Evolutionary conservation across 768 basidiomycete genomes (phyloP).

Genomic region (Rhizopogon sp.): DNA sequence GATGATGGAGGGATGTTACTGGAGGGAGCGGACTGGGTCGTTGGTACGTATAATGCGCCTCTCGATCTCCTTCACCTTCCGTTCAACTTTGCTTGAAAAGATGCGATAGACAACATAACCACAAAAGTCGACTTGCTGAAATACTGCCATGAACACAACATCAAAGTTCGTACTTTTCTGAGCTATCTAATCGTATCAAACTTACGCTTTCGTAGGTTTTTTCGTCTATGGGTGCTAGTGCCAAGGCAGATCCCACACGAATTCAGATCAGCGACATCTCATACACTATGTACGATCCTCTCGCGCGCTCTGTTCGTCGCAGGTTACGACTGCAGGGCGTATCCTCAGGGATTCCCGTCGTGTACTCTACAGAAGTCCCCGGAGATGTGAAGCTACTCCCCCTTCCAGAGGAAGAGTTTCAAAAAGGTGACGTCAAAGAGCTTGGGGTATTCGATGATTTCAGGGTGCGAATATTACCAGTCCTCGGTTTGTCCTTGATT

Average conservation of each 20-base stretch:
- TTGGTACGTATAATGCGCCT: slow-evolving; percentile 46
- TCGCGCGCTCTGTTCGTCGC: slow-evolving; percentile 85
- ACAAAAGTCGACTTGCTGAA: slow-evolving; percentile 94
- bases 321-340: slow-evolving; percentile 64
- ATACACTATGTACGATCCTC: slow-evolving; percentile 86
- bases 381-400: slow-evolving; percentile 86
- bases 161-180: slow-evolving; percentile 56
- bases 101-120: slow-evolving; percentile 96
- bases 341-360: slow-evolving; percentile 71
- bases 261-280: slow-evolving; percentile 96
- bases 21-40: slow-evolving; percentile 89
- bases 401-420: slow-evolving; percentile 86
- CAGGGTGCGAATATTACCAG: slow-evolving; percentile 88
- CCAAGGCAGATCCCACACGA: slow-evolving; percentile 91
- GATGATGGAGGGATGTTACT: slow-evolving; percentile 71
- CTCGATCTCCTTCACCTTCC: slow-evolving; percentile 5
- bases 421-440: slow-evolving; percentile 85
- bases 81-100: slow-evolving; percentile 30
- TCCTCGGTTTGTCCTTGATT: slow-evolving; percentile 57
- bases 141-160: slow-evolving; percentile 73
- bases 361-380: slow-evolving; percentile 94
- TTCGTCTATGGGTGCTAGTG: slow-evolving; percentile 95
- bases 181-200: background rate
- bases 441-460: slow-evolving; percentile 90
- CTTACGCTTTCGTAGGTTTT: slow-evolving; percentile 54